Evolutionary conservation across 345 rosid species (phyloP).

Genomic region (Gossypium raimondii): DNA sequence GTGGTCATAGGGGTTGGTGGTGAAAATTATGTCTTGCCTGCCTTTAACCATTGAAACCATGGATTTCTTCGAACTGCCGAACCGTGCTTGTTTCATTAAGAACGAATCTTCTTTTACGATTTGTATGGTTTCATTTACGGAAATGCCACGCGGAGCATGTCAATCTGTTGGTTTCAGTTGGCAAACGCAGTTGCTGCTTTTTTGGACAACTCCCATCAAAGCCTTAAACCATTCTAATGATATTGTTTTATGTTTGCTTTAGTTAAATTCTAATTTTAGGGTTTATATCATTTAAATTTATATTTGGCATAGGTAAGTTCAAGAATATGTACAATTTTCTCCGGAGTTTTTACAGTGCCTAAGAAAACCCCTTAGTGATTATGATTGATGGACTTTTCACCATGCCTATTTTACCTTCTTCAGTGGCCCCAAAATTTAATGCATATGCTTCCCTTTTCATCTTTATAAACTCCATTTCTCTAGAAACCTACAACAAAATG

Average conservation of each 20-base stretch:
- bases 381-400: slow-evolving; percentile 7
- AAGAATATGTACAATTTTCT: slow-evolving; percentile 1
- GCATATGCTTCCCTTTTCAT: slow-evolving; percentile 2
- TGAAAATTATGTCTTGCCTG: neutral
- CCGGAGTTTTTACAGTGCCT: neutral
- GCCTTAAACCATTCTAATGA: neutral
- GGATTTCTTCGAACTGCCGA: too few relatives aligned
- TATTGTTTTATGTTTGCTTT: neutral
- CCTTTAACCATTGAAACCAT: neutral
- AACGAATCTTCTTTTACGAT: neutral
- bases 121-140: neutral
- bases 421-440: slow-evolving; percentile 6
- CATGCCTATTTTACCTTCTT: slow-evolving; percentile 6
- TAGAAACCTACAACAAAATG: neutral
- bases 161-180: neutral
- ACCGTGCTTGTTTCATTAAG: neutral
- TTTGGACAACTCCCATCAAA: slow-evolving; percentile 2
- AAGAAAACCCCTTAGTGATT: slow-evolving; percentile 14
- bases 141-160: neutral
- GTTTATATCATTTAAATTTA: neutral
- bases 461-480: slow-evolving; percentile 1
- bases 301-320: slow-evolving; percentile 5
- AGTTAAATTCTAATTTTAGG: neutral
- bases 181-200: neutral
- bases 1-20: neutral